Evolutionary conservation across 2,329 filamentous ascomycete genomes (phyloP), one percentile per base, ranked within the genome.

Genomic region (Aspergillus alliaceus): DNA sequence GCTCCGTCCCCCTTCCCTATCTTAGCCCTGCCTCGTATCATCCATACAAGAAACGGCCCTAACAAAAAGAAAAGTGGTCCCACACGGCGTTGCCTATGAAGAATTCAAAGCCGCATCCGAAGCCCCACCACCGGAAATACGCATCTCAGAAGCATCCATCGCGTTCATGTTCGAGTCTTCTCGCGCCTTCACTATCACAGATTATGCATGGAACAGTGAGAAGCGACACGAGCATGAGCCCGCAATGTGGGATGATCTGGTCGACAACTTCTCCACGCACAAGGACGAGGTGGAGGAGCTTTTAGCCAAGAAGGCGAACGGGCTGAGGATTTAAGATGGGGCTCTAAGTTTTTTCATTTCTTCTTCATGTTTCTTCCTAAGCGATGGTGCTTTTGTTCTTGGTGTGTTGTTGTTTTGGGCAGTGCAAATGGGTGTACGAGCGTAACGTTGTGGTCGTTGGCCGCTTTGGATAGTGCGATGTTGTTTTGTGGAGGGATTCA

Each of bases 191-290:
- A 73, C 70, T 1, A 72, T 73, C 37, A 72, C 71, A 0, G 71
- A 74, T 7, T 74, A 66, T 44, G 70, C 71, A 6, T 74, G 71
- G 69, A 70, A 66, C 25, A 73, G 71, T 18, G 49, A 61, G 6
- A 71, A 80, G 60, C 74, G 74, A 52, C 74, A 79, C 55, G 78
- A 79, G 59, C 78, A 80, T 55, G 77, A 80, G 53, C 77, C 77
- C 1, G 79, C 75, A 62, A 80, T 83, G 81, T 84, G 81, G 81
- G 81, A 84, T 66, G 72, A 76, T 52, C 68, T 84, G 8, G 79
- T 84, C 1, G 81, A 82, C 63, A 81, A 82, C 62, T 83, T 84
- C 58, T 78, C 75, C 0, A 71, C 65, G 47, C 76, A 82, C 60
- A 70, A 73, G 20, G 73, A 80, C 25, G 79, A 81, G 62, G 71